Percentiles rank a stretch among this genome's conserved stretches.
Evolutionary conservation across 192 early-diverging fungal species (phyloP).

Genomic region (Coemansia sp.): DNA sequence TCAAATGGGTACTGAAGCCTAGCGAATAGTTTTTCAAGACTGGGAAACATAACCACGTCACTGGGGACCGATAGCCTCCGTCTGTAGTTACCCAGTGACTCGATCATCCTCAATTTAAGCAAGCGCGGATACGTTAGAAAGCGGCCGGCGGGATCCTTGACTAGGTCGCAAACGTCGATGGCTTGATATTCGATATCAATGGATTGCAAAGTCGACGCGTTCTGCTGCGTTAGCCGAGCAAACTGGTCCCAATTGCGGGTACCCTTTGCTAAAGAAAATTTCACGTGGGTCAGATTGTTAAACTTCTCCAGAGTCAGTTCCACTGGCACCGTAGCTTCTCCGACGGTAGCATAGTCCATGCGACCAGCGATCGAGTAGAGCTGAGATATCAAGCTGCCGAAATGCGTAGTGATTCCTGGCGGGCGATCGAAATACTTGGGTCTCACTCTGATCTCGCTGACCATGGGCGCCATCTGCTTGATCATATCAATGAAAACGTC

Average conservation of each 20-base stretch:
- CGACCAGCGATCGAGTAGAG: not conserved
- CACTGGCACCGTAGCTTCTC: not conserved
- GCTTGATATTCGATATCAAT: not conserved
- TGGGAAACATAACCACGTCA: not conserved
- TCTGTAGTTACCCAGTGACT: not conserved
- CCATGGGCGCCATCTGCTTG: not conserved
- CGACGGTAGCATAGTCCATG: not conserved
- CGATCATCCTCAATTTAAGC: not conserved
- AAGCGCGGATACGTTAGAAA: not conserved
- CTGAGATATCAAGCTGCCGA: not conserved
- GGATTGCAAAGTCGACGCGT: not conserved
- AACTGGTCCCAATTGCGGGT: not conserved
- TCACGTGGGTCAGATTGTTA: not conserved
- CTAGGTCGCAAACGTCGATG: no score
- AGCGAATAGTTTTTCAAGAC: not conserved
- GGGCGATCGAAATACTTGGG: not conserved
- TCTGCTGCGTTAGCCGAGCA: not conserved
- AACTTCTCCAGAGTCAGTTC: not conserved
- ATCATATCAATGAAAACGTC: not conserved
- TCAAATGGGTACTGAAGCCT: not conserved
- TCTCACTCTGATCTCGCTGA: not conserved
- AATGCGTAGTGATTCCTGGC: not conserved
- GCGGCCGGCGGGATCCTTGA: not conserved
- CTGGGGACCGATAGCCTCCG: not conserved
- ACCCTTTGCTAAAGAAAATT: not conserved